Evolutionary conservation across 495 filamentous ascomycete genomes (phyloP), one percentile per base, ranked within the genome.

Genomic region (Stereocaulon alpinum): DNA sequence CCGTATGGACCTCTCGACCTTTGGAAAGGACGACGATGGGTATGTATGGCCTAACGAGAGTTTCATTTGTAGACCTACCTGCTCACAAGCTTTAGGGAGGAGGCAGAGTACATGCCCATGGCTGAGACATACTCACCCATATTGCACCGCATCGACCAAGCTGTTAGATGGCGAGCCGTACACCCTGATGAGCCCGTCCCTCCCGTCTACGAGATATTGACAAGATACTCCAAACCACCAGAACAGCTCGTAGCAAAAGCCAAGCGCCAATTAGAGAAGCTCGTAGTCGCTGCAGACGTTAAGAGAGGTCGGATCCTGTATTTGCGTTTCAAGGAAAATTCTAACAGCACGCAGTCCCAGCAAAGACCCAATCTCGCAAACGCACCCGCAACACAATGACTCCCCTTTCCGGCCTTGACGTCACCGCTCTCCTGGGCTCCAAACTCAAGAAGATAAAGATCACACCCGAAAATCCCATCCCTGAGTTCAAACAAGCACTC

Each of bases 111-210:
- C 43, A 81, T 87, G 40, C 77, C 83, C 10, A 80, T 95, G 51
- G 89, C 94, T 30, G 88, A 96, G 52, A 82, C 84, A 2, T 97
- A 83, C 73, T 91, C 88, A n/a, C 91, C 93, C n/a, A 66, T 88
- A n/a, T 74, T 96, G 24, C 93, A 97, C 69, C 86, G 91, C 56
- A 80, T 96, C 42, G 86, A 89, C 60, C 84, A 94, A 71, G 88
- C 88, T 42, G 82, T 96, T 56, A 83, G 86, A 32, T 82, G 83
- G 69, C 86, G 92, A 22, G 93, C 92, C 0, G 79, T 89, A 3
- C 77, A 92, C 67, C 85, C 88, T 0, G 73, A 84, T 6, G 77
- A 85, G 11, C 80, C 85, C 0, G 68, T 95, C 17, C 85, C 82
- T 1, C 79, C 83, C 9, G 79, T 83, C 14, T 76, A 84, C 40